Percentiles rank a stretch among this genome's conserved stretches.
These are phyloP conservation scores for Stephanodiscus minutulus DNA, from an alignment of 108 stramenopile species.

Conservation along the genomic window DNA sequence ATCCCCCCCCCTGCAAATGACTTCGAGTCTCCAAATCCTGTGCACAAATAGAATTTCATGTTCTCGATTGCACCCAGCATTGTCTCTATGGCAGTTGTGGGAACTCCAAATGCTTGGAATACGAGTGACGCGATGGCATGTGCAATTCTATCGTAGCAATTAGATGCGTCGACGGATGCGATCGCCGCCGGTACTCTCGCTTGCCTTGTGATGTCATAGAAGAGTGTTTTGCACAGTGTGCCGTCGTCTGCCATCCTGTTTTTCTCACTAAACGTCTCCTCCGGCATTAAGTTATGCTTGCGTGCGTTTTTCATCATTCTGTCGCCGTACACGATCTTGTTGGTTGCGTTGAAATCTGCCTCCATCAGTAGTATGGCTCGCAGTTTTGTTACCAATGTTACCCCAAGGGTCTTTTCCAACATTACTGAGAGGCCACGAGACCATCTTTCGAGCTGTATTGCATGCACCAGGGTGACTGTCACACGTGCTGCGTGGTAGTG, in stretches of 20 bases:
- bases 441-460: not conserved
- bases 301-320: not conserved
- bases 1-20: not conserved
- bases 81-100: not conserved
- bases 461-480: not conserved
- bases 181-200: not conserved
- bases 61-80: constrained; percentile 9
- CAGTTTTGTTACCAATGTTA: not conserved
- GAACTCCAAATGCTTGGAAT: constrained; percentile 5
- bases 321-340: too few relatives aligned
- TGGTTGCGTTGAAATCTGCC: too few relatives aligned
- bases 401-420: not conserved
- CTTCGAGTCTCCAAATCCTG: constrained; percentile 12
- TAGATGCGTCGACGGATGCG: constrained; percentile 7
- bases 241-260: constrained; percentile 17
- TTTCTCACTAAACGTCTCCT: too few relatives aligned
- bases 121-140: constrained; percentile 1
- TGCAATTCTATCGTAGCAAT: too few relatives aligned
- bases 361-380: constrained; percentile 7
- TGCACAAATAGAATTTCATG: constrained; percentile 14
- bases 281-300: constrained; percentile 9
- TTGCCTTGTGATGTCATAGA: constrained; percentile 5
- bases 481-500: not conserved
- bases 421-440: not conserved
- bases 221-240: not conserved